Conservation (phyloP, 306 rosid species). For the Cicer judaicum region DNA sequence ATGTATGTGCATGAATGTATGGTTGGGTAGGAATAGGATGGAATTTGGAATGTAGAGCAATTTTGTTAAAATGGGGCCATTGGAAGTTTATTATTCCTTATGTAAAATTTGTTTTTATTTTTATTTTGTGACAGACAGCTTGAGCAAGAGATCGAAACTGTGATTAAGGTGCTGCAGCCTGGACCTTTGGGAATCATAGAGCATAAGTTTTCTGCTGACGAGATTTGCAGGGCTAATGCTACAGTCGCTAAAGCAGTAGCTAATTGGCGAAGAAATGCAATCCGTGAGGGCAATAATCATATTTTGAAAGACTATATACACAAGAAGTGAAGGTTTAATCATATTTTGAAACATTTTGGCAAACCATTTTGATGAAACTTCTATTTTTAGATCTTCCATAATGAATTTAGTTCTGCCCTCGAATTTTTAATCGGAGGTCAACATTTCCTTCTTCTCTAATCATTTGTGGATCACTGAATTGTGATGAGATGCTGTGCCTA, state of each 20-base stretch:
- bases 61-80: constrained; percentile 6
- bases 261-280: constrained; percentile 74
- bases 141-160: constrained; percentile 92
- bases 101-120: constrained; percentile 21
- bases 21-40: background rate
- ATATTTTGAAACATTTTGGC: constrained; percentile 44
- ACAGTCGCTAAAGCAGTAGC: constrained; percentile 69
- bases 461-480: background rate
- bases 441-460: background rate
- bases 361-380: constrained; percentile 2
- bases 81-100: background rate
- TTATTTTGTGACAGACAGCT: constrained; percentile 55
- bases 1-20: background rate
- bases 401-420: background rate
- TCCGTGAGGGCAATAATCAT: constrained; percentile 45
- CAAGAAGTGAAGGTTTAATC: constrained; percentile 49
- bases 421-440: background rate
- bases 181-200: constrained; percentile 90
- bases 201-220: constrained; percentile 83
- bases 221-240: constrained; percentile 64
- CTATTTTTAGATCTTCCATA: constrained; percentile 4
- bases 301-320: constrained; percentile 60
- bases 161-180: constrained; percentile 83
- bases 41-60: background rate
- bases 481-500: background rate